Percentiles rank a stretch among this genome's conserved stretches.
phyloP scores from a whole-genome alignment of 805 yeast genomes.

The Starmerella geochares region DNA sequence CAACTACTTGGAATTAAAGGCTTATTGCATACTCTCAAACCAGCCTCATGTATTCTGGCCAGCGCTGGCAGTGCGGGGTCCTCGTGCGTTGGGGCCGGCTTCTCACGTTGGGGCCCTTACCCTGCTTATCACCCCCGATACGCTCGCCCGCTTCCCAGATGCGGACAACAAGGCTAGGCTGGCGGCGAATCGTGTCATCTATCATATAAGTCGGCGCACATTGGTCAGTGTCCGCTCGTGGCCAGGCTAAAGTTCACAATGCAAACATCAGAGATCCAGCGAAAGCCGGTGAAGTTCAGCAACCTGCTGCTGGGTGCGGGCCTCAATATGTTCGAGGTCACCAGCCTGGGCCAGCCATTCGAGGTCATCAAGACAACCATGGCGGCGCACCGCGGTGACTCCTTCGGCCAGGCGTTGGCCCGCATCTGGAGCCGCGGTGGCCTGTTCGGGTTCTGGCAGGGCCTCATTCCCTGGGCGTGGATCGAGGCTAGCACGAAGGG shows the following conservation, averaged over 20 bases:
- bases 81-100: conserved; percentile 4
- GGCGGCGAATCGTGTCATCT: not conserved
- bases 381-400: conserved; percentile 85
- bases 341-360: conserved; percentile 92
- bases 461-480: conserved; percentile 99
- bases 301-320: conserved; percentile 91
- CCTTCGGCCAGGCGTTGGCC: conserved; percentile 55
- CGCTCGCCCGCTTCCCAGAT: not conserved
- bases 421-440: conserved; percentile 94
- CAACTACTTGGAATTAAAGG: no score
- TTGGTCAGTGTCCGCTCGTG: not conserved
- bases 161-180: not conserved
- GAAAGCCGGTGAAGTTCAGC: conserved; percentile 78
- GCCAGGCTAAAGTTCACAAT: not conserved
- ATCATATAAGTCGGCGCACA: not conserved
- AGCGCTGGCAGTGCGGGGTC: conserved; percentile 6
- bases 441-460: conserved; percentile 83
- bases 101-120: conserved; percentile 9
- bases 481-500: conserved; percentile 99
- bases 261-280: conserved; percentile 34
- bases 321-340: conserved; percentile 80
- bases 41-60: no score
- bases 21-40: no score
- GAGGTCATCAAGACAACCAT: conserved; percentile 95
- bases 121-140: not conserved